phyloP scores from a whole-genome alignment of 805 yeast species.

The Cyberlindnera subsufficiens region DNA sequence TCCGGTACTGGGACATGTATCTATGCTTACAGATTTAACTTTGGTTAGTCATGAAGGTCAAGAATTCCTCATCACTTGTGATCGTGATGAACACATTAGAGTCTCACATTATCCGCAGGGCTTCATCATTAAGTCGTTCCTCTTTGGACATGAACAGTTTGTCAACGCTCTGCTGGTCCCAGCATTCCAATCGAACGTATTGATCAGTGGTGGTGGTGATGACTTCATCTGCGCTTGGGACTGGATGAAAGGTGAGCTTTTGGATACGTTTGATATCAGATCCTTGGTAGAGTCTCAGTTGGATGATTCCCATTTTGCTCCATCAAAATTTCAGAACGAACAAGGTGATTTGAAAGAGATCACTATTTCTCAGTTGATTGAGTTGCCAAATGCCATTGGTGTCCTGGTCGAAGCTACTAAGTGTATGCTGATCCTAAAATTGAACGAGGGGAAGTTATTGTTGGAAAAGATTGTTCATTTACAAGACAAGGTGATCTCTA shows the following conservation, averaged over 20 bases:
- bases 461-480: conserved; percentile 27
- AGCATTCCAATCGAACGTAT: conserved; percentile 38
- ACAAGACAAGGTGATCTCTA: conserved; percentile 25
- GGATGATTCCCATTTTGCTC: conserved; percentile 55
- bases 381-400: conserved; percentile 31
- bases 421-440: conserved; percentile 29
- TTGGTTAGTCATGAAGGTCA: conserved; percentile 39
- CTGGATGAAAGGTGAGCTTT: conserved; percentile 49
- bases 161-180: conserved; percentile 63
- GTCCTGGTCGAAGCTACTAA: conserved; percentile 49
- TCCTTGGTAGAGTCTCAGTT: conserved; percentile 37
- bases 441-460: conserved; percentile 18
- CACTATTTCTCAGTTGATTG: conserved; percentile 25
- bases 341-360: conserved; percentile 41
- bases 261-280: conserved; percentile 45
- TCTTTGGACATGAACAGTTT: conserved; percentile 84
- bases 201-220: conserved; percentile 93
- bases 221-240: conserved; percentile 68
- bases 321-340: conserved; percentile 57
- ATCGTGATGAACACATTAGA: conserved; percentile 94
- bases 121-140: conserved; percentile 71
- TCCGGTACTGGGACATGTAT: conserved; percentile 92
- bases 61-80: conserved; percentile 65
- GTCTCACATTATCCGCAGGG: conserved; percentile 75
- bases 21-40: conserved; percentile 82